Conservation (phyloP, 2,329 filamentous ascomycete genomes). For the Pestalotiopsis sp. region DNA sequence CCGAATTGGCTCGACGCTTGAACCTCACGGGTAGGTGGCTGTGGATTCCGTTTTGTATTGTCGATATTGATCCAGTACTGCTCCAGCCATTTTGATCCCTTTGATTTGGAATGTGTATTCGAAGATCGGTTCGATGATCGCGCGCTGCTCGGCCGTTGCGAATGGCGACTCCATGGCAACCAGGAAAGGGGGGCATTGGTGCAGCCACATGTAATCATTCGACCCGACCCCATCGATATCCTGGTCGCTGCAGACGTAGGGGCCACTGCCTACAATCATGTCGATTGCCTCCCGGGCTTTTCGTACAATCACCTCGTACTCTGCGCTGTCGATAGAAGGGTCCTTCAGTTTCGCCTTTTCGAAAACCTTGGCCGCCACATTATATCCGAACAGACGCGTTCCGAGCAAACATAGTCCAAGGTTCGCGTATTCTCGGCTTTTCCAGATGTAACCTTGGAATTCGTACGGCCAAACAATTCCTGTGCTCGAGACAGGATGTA, state of each 20-base stretch:
- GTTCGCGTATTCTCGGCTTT: not conserved
- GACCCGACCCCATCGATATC: not conserved
- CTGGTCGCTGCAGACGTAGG: not conserved
- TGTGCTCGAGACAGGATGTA: not conserved
- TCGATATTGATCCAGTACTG: not conserved
- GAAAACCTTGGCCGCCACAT: not conserved
- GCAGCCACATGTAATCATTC: conserved; percentile 5
- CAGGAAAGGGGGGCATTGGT: not conserved
- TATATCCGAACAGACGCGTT: not conserved
- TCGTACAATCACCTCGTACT: not conserved
- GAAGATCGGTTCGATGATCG: not conserved
- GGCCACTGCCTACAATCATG: conserved; percentile 1
- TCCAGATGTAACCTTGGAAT: not conserved
- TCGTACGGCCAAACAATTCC: not conserved
- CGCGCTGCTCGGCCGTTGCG: not conserved
- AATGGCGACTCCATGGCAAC: not conserved
- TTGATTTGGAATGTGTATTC: not conserved
- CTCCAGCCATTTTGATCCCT: not conserved
- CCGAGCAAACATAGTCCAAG: not conserved
- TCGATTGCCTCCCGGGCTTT: not conserved
- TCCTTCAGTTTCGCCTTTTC: not conserved
- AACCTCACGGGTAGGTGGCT: not conserved
- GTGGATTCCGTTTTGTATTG: not conserved
- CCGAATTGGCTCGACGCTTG: not conserved
- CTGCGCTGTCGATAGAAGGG: not conserved